Conservation (phyloP, 306 rosid species). For the Lagenaria siceraria region DNA sequence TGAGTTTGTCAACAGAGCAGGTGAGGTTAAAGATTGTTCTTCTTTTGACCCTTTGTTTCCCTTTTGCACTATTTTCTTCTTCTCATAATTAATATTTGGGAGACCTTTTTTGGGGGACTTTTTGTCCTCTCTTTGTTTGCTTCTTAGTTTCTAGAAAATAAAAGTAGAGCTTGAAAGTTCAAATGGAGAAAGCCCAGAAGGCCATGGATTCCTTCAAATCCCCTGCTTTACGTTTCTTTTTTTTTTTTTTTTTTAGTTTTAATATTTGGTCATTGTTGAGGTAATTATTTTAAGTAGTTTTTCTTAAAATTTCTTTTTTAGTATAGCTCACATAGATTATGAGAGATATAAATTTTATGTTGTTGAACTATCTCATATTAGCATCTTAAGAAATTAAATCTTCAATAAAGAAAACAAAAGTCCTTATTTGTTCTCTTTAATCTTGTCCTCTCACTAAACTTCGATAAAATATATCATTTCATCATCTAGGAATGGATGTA, state of each 20-base stretch:
- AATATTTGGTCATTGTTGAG: not conserved
- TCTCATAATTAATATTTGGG: not conserved
- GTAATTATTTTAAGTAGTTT: not conserved
- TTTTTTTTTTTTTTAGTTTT: not conserved
- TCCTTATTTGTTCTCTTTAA: not conserved
- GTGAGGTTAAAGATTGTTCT: not conserved
- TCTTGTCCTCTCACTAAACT: not conserved
- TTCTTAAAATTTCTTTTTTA: too few relatives aligned
- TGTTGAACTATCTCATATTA: too few relatives aligned
- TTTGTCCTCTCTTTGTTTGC: not conserved
- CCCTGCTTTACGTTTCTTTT: not conserved
- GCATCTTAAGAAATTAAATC: not conserved
- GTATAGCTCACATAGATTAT: too few relatives aligned
- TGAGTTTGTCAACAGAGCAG: constrained; percentile 3
- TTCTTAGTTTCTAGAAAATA: not conserved
- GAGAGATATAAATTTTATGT: too few relatives aligned
- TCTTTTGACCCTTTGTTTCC: not conserved
- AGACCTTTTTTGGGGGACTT: not conserved
- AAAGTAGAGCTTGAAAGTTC: not conserved
- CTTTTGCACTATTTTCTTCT: not conserved
- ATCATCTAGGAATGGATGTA: not conserved
- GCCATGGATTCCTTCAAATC: not conserved
- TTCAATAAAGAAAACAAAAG: not conserved
- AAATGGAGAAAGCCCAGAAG: not conserved
- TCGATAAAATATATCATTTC: not conserved